phyloP scores from a whole-genome alignment of 176 grass and related monocot species.

The Musa troglodytarum region DNA sequence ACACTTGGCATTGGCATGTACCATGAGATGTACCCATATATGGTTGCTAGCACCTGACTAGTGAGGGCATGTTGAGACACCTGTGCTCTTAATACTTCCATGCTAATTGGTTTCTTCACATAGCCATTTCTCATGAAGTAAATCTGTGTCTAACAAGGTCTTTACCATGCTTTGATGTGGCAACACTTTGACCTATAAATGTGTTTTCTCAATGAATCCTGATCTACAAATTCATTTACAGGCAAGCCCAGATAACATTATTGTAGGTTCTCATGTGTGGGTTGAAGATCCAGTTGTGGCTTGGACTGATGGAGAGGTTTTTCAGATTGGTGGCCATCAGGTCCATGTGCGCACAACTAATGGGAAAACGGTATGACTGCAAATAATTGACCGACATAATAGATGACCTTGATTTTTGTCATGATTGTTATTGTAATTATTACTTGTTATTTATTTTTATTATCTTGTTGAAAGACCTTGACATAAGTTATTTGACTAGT shows the following conservation, averaged over 20 bases:
- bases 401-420: slow-evolving; percentile 6
- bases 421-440: neutral
- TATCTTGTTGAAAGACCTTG: neutral
- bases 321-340: slow-evolving; percentile 62
- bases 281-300: slow-evolving; percentile 74
- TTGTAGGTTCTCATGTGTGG: slow-evolving; percentile 96
- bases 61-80: neutral
- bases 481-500: no score
- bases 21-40: no score
- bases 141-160: neutral
- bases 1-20: neutral
- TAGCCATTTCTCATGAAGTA: neutral
- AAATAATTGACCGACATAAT: neutral
- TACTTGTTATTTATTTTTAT: neutral
- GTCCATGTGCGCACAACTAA: slow-evolving; percentile 77
- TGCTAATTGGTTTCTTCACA: neutral
- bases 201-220: neutral
- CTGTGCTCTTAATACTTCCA: neutral
- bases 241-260: slow-evolving; percentile 71
- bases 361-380: slow-evolving; percentile 65
- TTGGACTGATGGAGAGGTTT: slow-evolving; percentile 97
- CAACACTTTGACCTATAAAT: neutral
- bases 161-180: neutral
- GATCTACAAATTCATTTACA: slow-evolving; percentile 27
- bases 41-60: neutral